Percentiles rank a stretch among this genome's conserved stretches.
phyloP scores from a whole-genome alignment of 306 rosid species.

The Cicer bijugum region DNA sequence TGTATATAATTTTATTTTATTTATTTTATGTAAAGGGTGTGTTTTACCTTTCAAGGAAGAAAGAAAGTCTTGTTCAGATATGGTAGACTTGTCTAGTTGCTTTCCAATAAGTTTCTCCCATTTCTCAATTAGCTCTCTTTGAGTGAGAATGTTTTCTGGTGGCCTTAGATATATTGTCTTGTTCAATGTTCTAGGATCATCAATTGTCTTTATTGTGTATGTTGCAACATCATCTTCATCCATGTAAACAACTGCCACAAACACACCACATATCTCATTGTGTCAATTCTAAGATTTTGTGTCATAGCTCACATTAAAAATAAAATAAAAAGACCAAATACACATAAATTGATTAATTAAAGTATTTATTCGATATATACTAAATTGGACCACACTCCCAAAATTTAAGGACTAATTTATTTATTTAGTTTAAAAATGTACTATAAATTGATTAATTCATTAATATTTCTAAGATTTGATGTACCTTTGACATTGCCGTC shows the following conservation, averaged over 20 bases:
- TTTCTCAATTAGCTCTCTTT: constrained; percentile 59
- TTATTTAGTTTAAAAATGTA: too few relatives aligned
- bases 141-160: constrained; percentile 70
- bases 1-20: background rate
- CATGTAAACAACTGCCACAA: constrained; percentile 54
- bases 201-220: constrained; percentile 75
- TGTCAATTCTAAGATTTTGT: background rate
- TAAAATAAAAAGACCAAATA: background rate
- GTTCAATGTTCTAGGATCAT: constrained; percentile 80
- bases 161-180: constrained; percentile 82
- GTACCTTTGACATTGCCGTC: constrained; percentile 77
- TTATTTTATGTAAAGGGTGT: background rate
- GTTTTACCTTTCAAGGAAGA: constrained; percentile 64
- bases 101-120: constrained; percentile 76
- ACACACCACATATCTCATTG: background rate
- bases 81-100: constrained; percentile 51
- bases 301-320: background rate
- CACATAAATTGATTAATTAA: too few relatives aligned
- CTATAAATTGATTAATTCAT: background rate
- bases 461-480: background rate
- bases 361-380: too few relatives aligned
- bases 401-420: too few relatives aligned
- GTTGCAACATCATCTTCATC: constrained; percentile 77
- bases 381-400: too few relatives aligned
- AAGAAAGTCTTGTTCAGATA: constrained; percentile 66